Conservation (phyloP, 2,329 filamentous ascomycete genomes). For the Verticillium klebahnii region DNA sequence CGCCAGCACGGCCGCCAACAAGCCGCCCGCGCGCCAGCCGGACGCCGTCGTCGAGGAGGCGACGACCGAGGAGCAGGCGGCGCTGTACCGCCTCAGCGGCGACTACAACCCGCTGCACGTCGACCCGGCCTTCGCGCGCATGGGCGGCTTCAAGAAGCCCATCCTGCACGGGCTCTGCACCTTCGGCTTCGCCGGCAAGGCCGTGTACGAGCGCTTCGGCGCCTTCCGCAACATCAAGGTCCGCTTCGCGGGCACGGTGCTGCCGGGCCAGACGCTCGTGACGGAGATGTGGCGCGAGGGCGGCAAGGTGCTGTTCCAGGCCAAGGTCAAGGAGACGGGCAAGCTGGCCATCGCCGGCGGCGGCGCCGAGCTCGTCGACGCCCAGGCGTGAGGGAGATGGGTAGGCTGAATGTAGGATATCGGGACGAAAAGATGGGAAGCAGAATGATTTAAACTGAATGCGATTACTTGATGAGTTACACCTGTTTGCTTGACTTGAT, state of each 20-base stretch:
- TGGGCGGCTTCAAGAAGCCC: constrained; percentile 89
- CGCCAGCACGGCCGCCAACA: constrained; percentile 75
- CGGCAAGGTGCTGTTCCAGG: constrained; percentile 75
- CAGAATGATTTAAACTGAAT: neutral
- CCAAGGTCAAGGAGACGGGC: constrained; percentile 86
- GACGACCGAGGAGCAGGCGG: constrained; percentile 87
- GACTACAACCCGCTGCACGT: constrained; percentile 97
- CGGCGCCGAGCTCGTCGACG: constrained; percentile 65
- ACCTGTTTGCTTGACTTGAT: neutral
- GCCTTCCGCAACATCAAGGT: constrained; percentile 89
- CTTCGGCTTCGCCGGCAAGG: constrained; percentile 91
- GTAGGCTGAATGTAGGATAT: neutral
- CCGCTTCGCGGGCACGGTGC: constrained; percentile 78
- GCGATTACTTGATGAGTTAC: neutral
- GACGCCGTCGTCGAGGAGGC: constrained; percentile 81
- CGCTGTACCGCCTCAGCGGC: constrained; percentile 86
- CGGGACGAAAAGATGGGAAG: neutral
- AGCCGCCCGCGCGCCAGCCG: constrained; percentile 69
- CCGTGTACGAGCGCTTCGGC: constrained; percentile 79
- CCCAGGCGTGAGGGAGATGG: constrained; percentile 12
- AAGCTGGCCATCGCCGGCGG: constrained; percentile 81
- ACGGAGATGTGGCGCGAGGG: constrained; percentile 95
- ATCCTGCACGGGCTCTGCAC: constrained; percentile 97
- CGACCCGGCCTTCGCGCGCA: constrained; percentile 88
- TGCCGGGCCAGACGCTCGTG: constrained; percentile 80